Percentiles rank a stretch among this genome's conserved stretches.
These are phyloP conservation scores for Pseudotsuga menziesii DNA, from an alignment of 75 land plant genomes.

Conservation along the genomic window DNA sequence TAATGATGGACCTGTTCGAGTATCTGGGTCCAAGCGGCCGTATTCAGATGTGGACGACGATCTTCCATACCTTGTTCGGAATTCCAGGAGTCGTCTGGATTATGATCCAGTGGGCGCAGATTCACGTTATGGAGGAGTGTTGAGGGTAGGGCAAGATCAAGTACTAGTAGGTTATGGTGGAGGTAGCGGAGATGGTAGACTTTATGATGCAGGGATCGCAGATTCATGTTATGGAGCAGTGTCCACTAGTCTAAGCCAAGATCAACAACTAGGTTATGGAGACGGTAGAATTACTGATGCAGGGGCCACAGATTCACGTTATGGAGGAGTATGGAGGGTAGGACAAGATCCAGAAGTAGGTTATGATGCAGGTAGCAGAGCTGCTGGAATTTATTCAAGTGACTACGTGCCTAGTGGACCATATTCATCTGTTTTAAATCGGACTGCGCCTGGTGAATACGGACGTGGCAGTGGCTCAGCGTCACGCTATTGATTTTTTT, in stretches of 20 bases:
- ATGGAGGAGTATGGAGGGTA: neutral
- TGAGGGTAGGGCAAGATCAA: too few species aligned
- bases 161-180: too few species aligned
- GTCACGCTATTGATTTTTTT: too few species aligned
- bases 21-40: conserved; percentile 12
- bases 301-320: too few species aligned
- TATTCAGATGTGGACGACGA: neutral
- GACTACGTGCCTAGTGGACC: neutral
- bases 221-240: too few species aligned
- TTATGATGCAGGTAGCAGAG: neutral
- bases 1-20: conserved; percentile 1
- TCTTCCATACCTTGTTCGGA: neutral
- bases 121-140: too few species aligned
- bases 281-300: neutral
- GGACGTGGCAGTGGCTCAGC: neutral
- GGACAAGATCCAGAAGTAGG: too few species aligned
- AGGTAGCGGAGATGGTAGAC: too few species aligned
- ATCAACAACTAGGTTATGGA: neutral
- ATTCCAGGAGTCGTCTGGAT: neutral
- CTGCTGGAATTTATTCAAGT: neutral
- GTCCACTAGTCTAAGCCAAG: too few species aligned
- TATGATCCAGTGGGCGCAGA: neutral
- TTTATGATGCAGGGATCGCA: neutral
- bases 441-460: neutral
- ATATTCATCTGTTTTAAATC: neutral